Conservation (phyloP, 176 grass and related monocot species). For the Cenchrus americanus region DNA sequence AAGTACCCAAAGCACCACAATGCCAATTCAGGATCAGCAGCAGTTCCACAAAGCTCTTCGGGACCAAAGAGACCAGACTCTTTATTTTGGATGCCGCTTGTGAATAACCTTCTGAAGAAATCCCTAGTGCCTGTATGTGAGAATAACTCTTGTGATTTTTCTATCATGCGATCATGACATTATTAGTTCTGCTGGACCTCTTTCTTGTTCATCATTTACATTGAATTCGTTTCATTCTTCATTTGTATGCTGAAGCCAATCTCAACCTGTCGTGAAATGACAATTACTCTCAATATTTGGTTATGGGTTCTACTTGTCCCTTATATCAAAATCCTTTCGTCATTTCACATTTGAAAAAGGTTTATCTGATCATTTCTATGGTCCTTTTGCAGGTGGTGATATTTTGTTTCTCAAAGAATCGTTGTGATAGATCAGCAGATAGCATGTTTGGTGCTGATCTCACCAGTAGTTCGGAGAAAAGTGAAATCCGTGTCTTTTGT, state of each 20-base stretch:
- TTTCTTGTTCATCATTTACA: constrained; percentile 25
- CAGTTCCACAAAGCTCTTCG: constrained; percentile 57
- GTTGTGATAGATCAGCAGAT: constrained; percentile 94
- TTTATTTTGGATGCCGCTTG: constrained; percentile 78
- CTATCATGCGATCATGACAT: constrained; percentile 21
- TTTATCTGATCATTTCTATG: constrained; percentile 36
- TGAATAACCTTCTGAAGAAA: constrained; percentile 91
- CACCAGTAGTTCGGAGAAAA: constrained; percentile 90
- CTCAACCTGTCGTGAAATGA: constrained; percentile 9
- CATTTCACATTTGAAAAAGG: constrained; percentile 30
- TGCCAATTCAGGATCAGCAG: constrained; percentile 45
- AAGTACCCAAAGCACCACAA: constrained; percentile 70
- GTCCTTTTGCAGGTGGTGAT: constrained; percentile 75
- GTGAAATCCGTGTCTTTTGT: constrained; percentile 96
- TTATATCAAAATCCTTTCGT: constrained; percentile 8
- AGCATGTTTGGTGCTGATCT: constrained; percentile 79
- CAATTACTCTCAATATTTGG: constrained; percentile 3
- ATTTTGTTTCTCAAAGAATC: constrained; percentile 98
- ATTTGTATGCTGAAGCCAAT: constrained; percentile 34
- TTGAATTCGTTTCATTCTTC: constrained; percentile 10
- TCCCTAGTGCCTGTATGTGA: constrained; percentile 88
- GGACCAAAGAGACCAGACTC: constrained; percentile 76
- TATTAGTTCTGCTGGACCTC: constrained; percentile 11
- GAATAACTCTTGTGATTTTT: constrained; percentile 33
- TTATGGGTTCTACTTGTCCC: constrained; percentile 13